Evolutionary conservation across 352 stramenopile species (phyloP), one percentile per base, ranked within the genome.

Genomic region (Phytopythium sindhum): DNA sequence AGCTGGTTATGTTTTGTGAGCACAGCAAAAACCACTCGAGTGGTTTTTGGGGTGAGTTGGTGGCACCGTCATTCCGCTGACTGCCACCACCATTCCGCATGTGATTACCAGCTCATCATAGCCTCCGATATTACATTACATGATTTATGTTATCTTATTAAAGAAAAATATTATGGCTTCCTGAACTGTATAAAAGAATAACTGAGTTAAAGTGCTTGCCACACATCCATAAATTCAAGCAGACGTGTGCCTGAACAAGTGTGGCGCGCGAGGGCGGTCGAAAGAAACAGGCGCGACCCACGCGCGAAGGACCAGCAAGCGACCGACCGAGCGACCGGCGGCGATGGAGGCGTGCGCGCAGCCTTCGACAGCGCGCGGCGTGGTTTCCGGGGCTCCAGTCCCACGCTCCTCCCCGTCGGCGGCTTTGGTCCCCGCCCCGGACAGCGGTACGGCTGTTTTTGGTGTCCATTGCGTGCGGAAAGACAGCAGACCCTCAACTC

Each of bases 281-380:
- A 35, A 33, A 60, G 29, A 57, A 57, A 42, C 51, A 57, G 19
- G 51, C 51, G 51, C 50, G 50, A 54, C 15, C 11, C 7, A 35
- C 7, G 50, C 50, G 50, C 7, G 28, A 21, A 6, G 12, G 51
- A 42, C 15, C 15, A 37, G 31, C 31, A 19, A 35, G 12, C 39
- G 39, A 44, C 12, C 39, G 39, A 19, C 12, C 26, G 19, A n/a
- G 14, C 14, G 48, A 54, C 28, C 28, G 19, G 50, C 26, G 50
- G 51, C 29, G 14, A 57, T 57, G 51, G 17, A 57, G 51, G 28
- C 31, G 29, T 1, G 29, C 24, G 29, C 51, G 3, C 51, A 44
- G 51, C 19, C 51, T 42, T 29, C 21, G 28, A 17, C 23, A 21
- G 10, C 23, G 5, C 47, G 23, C 47, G 23, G 47, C 47, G 0